Base-by-base conservation (phyloP, 805 yeast species). In the Metschnikowia reukaufii region DNA sequence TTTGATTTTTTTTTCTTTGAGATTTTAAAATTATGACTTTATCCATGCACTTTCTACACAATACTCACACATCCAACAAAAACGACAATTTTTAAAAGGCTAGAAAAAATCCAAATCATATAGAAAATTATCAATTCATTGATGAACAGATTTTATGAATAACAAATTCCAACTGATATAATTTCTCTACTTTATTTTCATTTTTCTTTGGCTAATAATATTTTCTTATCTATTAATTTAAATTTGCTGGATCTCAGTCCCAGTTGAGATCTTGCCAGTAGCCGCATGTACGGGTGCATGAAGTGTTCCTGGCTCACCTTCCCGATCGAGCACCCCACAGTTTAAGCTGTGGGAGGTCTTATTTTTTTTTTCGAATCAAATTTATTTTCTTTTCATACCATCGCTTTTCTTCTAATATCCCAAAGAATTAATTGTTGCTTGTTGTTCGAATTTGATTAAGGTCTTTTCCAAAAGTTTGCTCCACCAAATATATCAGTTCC, bases 241-340 rank as follows among this genome's bases (percentile, higher is more conserved):
- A n/a, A n/a, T 7, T 20, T 42, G 48, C 48, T 44, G 48, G 40
- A 18, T 21, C 27, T 44, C n/a, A n/a, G 39, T 23, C 48, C 48
- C 35, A 30, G 37, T 35, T 39, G 40, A 40, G 48, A 39, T 19
- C 33, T 40, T 29, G 18, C 44, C 17, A 30, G 38, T 30, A 25
- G 12, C 12, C 29, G 5, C 16, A 21, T 33, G 48, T 21, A 36
- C 40, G 31, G 48, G 29, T 31, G 44, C 44, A 29, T 15, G 19
- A 20, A 23, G 30, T 16, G 16, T 10, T 34, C 18, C 44, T 45
- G 44, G 44, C 41, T 45, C 31, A n/a, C 17, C 17, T 39, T 44
- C 48, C 48, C 39, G 25, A 44, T 44, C 18, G 33, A 39, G 48
- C 32, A 21, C 40, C 37, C 40, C 41, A 43, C 30, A 39, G 32